Evolutionary conservation across 345 rosid genomes (phyloP), one percentile per base, ranked within the genome.

Genomic region (Viola odorata): DNA sequence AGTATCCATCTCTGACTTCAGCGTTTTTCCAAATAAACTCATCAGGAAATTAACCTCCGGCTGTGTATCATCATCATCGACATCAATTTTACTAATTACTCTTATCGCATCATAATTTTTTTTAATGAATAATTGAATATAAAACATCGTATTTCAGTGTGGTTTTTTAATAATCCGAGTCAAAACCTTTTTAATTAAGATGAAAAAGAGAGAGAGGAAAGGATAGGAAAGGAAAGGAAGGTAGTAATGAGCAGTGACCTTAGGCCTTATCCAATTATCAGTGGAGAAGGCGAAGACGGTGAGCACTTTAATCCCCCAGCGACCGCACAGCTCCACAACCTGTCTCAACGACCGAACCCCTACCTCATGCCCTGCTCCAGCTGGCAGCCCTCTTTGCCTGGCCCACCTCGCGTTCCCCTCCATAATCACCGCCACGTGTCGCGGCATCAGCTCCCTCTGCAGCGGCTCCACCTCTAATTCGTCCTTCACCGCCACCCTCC

Each of bases 391-490:
- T 12, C 68, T 68, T 62, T 75, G 78, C 57, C 74, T 72, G 7
- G 92, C 91, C 91, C 92, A 90, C 70, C 91, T 68, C 11, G 71
- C 95, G 55, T 83, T 90, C 4, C 97, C 95, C 38, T 85, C 97
- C 95, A 90, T 87, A 54, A 90, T 85, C 44, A 87, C 69, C 51
- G 97, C 95, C 51, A 90, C 95, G 55, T 90, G 95, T 47, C 75
- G 79, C 49, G 97, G 92, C 84, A 90, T 74, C 57, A 75, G 55
- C 58, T 84, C 84, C 1, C 60, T 38, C 3, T n/a, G 66, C 5
- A 66, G 41, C 2, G 45, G 49, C 17, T 77, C 61, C 55, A 62
- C 55, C 65, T 61, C 70, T 5, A 71, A 81, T 5, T 77, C 58
- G 17, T 74, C 79, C 4, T 61, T 9, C 5, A 55, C 23, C 7